A percentile compares a stretch with the other conserved stretches of the same genome.
Conservation (phyloP, 2,329 filamentous ascomycete genomes). For the Fusarium goolgardi region DNA sequence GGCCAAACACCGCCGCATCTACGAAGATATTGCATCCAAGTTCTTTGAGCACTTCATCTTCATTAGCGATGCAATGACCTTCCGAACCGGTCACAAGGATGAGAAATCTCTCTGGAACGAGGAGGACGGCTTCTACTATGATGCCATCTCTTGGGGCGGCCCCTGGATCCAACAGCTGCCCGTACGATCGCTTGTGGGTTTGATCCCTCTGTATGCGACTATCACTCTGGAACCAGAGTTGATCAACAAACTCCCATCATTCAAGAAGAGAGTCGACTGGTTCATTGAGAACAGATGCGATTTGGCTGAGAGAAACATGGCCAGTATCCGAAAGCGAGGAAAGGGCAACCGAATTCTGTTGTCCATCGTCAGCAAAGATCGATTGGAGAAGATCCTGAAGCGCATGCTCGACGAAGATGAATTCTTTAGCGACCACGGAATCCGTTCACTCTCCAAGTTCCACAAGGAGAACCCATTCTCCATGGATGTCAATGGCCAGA, state of each 20-base stretch:
- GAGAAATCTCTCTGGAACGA: conserved; percentile 96
- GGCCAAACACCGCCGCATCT: conserved; percentile 92
- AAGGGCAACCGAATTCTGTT: conserved; percentile 90
- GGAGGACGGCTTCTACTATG: conserved; percentile 97
- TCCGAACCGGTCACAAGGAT: conserved; percentile 74
- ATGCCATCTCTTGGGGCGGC: conserved; percentile 95
- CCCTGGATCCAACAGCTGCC: conserved; percentile 94
- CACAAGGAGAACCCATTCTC: conserved; percentile 91
- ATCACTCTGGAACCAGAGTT: conserved; percentile 93
- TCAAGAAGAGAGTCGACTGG: conserved; percentile 94
- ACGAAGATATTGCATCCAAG: conserved; percentile 97
- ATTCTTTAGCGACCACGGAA: conserved; percentile 90
- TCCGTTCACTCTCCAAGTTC: conserved; percentile 90
- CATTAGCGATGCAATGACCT: conserved; percentile 97
- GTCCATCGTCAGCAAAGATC: conserved; percentile 91
- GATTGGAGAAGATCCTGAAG: conserved; percentile 87
- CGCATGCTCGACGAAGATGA: conserved; percentile 95
- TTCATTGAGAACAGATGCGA: conserved; percentile 90
- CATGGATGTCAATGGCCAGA: conserved; percentile 95
- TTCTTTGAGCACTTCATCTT: conserved; percentile 99
- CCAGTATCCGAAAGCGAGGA: conserved; percentile 88
- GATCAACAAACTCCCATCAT: conserved; percentile 89
- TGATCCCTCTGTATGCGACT: conserved; percentile 94
- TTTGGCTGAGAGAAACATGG: conserved; percentile 91
- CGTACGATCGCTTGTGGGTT: conserved; percentile 88